Percentiles rank a stretch among this genome's conserved stretches.
Evolutionary conservation across 345 rosid species (phyloP).

Genomic region (Boechera stricta): DNA sequence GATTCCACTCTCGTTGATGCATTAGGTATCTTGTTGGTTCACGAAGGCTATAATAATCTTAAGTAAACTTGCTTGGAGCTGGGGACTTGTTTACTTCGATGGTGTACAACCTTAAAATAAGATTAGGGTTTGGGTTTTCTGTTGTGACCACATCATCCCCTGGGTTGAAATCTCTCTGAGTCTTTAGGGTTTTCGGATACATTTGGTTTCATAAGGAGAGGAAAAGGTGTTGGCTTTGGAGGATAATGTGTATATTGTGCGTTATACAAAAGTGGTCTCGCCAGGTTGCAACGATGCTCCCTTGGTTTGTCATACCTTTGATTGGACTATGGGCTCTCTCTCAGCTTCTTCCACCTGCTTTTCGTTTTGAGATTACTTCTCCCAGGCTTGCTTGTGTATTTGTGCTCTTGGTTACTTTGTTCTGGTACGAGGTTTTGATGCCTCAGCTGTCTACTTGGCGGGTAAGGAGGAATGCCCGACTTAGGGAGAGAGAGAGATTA

Average conservation of each 20-base stretch:
- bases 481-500: constrained; percentile 81
- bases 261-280: constrained; percentile 99
- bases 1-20: too few species aligned
- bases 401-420: constrained; percentile 89
- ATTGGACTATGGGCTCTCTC: constrained; percentile 97
- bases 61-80: constrained; percentile 28
- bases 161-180: constrained; percentile 37
- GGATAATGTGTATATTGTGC: constrained; percentile 99
- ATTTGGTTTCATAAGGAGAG: constrained; percentile 46
- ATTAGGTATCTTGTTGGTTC: too few species aligned
- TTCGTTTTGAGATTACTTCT: constrained; percentile 90
- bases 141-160: constrained; percentile 31
- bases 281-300: constrained; percentile 98
- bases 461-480: constrained; percentile 73
- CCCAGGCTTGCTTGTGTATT: constrained; percentile 94
- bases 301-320: constrained; percentile 96
- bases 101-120: constrained; percentile 37
- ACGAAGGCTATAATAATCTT: too few species aligned
- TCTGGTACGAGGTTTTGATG: constrained; percentile 98
- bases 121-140: constrained; percentile 57
- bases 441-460: constrained; percentile 97
- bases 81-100: constrained; percentile 41
- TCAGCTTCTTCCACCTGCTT: constrained; percentile 96
- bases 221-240: constrained; percentile 48
- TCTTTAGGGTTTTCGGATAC: constrained; percentile 50